Base-by-base conservation (phyloP, 805 yeast species). In the Brettanomyces nanus region DNA sequence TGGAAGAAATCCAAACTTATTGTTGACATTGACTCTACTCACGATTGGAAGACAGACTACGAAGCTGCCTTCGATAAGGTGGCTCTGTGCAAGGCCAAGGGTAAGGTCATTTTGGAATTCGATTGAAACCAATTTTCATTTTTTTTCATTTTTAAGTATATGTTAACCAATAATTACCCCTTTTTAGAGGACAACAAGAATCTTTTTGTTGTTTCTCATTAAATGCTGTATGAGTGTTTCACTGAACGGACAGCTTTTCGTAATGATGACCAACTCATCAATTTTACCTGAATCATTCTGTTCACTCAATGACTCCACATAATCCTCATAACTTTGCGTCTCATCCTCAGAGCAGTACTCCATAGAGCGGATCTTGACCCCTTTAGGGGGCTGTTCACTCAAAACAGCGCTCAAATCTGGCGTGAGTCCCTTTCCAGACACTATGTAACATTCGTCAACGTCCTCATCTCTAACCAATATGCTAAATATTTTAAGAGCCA, bases 91-190 rank as follows among this genome's bases (percentile, higher is more conserved):
- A 61, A 54, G 34, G 77, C 80, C 6, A 72, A 68, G 39, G 95
- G 95, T 27, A 85, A 85, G 55, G 62, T 81, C 35, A 71, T 85
- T n/a, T 39, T 75, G 14, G 42, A 39, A 31, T 36, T 47, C 20
- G 14, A 22, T n/a, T n/a, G 7, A 15, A 19, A 9, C 10, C 33
- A 6, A 11, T 14, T 14, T 33, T 9, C 11, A 17, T 19, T 17
- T 30, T 3, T 7, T 13, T 31, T 11, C 27, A 14, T 32, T 20
- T 23, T n/a, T 6, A 27, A 28, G 19, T 29, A 19, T 25, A 25
- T 2, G 27, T 30, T 18, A 19, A 17, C 9, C 29, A n/a, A n/a
- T n/a, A 4, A 10, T 33, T 10, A n/a, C n/a, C n/a, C n/a, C n/a
- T n/a, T n/a, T n/a, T n/a, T 37, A 53, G 34, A 45, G 47, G 13